Conservation (phyloP, 805 yeast species). For the Nakazawaea siamensis region DNA sequence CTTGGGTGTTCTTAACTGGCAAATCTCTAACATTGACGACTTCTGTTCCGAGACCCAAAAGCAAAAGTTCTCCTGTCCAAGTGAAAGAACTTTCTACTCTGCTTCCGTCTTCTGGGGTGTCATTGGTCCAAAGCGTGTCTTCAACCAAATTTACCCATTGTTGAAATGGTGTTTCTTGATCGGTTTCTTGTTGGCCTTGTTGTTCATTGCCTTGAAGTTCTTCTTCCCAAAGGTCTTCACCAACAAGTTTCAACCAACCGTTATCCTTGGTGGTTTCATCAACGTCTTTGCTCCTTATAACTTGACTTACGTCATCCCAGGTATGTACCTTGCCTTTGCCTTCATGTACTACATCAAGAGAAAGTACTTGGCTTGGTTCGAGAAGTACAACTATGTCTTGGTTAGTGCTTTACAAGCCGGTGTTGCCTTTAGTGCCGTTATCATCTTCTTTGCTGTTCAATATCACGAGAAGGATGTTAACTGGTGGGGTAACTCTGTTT, state of each 20-base stretch:
- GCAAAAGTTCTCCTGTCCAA: slow-evolving; percentile 33
- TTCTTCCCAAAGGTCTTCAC: slow-evolving; percentile 18
- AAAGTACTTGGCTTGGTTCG: slow-evolving; percentile 49
- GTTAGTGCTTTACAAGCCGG: slow-evolving; percentile 54
- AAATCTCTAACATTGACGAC: slow-evolving; percentile 22
- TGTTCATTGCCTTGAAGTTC: slow-evolving; percentile 21
- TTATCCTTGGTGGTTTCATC: slow-evolving; percentile 42
- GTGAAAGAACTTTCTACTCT: slow-evolving; percentile 34
- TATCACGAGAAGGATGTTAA: slow-evolving; percentile 31
- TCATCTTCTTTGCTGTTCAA: slow-evolving; percentile 44
- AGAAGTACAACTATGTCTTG: slow-evolving; percentile 41
- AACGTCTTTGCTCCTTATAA: slow-evolving; percentile 44
- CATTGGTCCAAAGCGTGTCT: slow-evolving; percentile 9
- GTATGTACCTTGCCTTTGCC: slow-evolving; percentile 25
- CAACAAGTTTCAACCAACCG: slow-evolving; percentile 38
- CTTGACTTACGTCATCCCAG: slow-evolving; percentile 34
- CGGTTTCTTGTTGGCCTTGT: slow-evolving; percentile 22
- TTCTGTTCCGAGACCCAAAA: slow-evolving; percentile 26
- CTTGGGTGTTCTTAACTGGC: slow-evolving; percentile 27
- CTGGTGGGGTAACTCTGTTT: slow-evolving; percentile 62
- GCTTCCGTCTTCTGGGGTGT: slow-evolving; percentile 24
- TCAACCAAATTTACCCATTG: slow-evolving; percentile 47
- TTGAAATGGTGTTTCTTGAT: slow-evolving; percentile 54
- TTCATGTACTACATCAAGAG: slow-evolving; percentile 44
- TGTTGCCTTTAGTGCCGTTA: slow-evolving; percentile 50